phyloP scores from a whole-genome alignment of 176 grass and related monocot species.

The Neostapfia colusana region DNA sequence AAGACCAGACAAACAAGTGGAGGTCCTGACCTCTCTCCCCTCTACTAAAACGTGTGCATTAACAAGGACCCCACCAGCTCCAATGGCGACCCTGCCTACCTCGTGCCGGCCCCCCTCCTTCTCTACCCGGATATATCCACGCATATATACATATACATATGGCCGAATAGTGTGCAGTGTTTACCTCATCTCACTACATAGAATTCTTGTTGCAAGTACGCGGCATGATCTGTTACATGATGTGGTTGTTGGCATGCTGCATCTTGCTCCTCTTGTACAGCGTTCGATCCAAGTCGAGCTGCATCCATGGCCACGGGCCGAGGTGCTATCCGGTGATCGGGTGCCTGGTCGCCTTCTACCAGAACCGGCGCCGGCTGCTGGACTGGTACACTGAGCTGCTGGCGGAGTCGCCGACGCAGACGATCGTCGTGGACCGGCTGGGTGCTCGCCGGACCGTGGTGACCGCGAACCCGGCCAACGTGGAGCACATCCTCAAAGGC shows the following conservation, averaged over 20 bases:
- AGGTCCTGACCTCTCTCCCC: background rate
- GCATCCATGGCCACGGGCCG: constrained; percentile 38
- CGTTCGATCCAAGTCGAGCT: background rate
- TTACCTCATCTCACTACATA: background rate
- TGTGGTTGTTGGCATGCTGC: constrained; percentile 33
- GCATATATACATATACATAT: constrained; percentile 26
- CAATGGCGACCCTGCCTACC: constrained; percentile 26
- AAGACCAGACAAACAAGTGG: constrained; percentile 14
- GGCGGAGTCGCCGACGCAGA: constrained; percentile 61
- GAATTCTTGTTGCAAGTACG: constrained; percentile 5
- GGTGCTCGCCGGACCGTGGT: constrained; percentile 72
- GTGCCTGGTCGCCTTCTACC: constrained; percentile 68
- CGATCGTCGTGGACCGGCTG: constrained; percentile 63
- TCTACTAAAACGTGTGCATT: constrained; percentile 46
- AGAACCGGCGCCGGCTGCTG: constrained; percentile 59
- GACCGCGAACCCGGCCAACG: constrained; percentile 74
- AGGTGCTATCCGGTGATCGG: constrained; percentile 64
- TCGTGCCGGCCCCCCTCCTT: background rate
- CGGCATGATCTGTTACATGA: constrained; percentile 41
- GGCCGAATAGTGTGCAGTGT: background rate
- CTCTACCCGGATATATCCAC: constrained; percentile 8
- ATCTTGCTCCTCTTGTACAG: constrained; percentile 29
- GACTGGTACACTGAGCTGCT: constrained; percentile 91
- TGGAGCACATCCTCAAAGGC: constrained; percentile 70
- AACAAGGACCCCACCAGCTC: constrained; percentile 35